These are phyloP conservation scores for Solanum chacoense DNA, from an alignment of 305 asterid genomes.

Conservation along the genomic window DNA sequence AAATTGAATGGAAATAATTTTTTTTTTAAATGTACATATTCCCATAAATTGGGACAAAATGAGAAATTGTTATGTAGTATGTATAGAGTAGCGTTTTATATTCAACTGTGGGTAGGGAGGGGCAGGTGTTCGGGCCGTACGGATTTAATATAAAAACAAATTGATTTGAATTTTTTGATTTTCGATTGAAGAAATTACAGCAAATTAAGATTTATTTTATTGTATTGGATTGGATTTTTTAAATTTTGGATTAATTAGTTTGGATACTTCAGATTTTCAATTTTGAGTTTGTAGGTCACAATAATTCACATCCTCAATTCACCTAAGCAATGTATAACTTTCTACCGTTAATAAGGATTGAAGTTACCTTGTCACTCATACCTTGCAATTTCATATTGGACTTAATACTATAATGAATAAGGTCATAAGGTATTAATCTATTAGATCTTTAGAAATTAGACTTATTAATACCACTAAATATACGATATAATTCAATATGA, in stretches of 20 bases:
- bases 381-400: not conserved
- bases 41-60: not conserved
- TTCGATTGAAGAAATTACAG: not conserved
- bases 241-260: not conserved
- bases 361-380: not conserved
- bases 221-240: not conserved
- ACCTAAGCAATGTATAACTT: not conserved
- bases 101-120: not conserved
- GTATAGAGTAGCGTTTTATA: not conserved
- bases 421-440: no score
- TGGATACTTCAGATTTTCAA: not conserved
- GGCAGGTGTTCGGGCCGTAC: not conserved
- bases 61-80: not conserved
- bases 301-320: not conserved
- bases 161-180: not conserved
- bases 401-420: no score
- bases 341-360: not conserved
- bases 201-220: not conserved
- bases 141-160: not conserved
- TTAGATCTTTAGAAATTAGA: not conserved
- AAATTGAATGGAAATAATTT: not conserved
- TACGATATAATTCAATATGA: not conserved
- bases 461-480: not conserved
- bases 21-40: not conserved
- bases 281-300: not conserved